Base-by-base conservation (phyloP, 208 protist genomes). In the Acanthamoeba triangularis region DNA sequence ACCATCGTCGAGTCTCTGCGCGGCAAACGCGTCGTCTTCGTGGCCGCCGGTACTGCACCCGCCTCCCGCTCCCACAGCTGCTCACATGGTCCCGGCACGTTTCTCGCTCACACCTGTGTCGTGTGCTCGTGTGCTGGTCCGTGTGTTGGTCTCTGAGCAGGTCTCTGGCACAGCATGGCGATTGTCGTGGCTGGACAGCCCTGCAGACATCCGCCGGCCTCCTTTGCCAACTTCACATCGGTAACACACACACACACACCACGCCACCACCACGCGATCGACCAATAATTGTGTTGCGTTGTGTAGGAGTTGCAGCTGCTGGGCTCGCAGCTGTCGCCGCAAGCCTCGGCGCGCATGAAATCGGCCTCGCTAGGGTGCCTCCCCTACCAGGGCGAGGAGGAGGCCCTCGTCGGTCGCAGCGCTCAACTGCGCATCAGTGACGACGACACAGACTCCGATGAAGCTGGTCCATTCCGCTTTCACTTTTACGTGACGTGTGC, bases 131-230 rank as follows among this genome's bases (percentile, higher is more conserved):
- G n/a, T n/a, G n/a, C n/a, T n/a, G n/a, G n/a, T n/a, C n/a, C n/a
- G n/a, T n/a, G 61, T 67, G 61, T 74, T 16, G 25, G 65, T 14
- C 54, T 59, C 18, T 59, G 54, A 13, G 11, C 44, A 82, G 74
- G 74, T n/a, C 44, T 82, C 20, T 82, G 74, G 74, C 74, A 82
- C 74, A 82, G 74, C 44, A 52, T 82, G 74, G 74, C 74, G 20
- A 52, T 82, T 37, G 74, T 82, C 33, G 69, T 78, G 13, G 69
- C 37, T 13, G 37, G 69, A 2, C 28, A 78, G 13, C 69, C 69
- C 37, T 78, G 37, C 37, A 44, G 11, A 25, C 69, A 78, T 78
- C 30, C 69, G 33, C 11, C 69, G 16, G 37, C 14, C 69, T 35
- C 69, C 5, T 78, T 78, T 2, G 7, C 69, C 69, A 16, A 35